Evolutionary conservation across 176 grass and related monocot genomes (phyloP).

Genomic region (Bothriochloa decipiens): DNA sequence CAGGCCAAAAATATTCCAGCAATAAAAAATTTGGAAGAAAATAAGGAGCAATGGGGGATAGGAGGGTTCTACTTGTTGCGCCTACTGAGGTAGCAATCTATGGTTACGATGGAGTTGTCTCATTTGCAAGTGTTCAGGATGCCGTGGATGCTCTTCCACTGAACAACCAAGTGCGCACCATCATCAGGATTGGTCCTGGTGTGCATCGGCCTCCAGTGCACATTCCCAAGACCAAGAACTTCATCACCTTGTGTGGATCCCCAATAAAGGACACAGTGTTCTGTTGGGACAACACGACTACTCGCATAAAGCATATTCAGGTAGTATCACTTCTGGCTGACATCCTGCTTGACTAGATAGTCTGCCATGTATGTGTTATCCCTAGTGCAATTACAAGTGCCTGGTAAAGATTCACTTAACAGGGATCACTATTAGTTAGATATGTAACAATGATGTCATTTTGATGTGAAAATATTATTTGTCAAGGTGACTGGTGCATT

Average conservation of each 20-base stretch:
- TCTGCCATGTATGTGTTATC: constrained; percentile 8
- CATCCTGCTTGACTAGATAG: constrained; percentile 18
- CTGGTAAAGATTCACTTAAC: not conserved
- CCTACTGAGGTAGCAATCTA: not conserved
- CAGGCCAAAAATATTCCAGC: not conserved
- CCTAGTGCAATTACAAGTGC: not conserved
- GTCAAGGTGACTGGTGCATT: not conserved
- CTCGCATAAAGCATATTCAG: constrained; percentile 59
- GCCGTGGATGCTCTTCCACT: constrained; percentile 59
- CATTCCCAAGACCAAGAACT: constrained; percentile 65
- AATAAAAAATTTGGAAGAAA: constrained; percentile 1
- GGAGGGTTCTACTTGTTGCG: not conserved
- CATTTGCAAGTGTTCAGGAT: constrained; percentile 43
- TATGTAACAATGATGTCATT: not conserved
- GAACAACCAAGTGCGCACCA: constrained; percentile 44
- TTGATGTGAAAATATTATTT: not conserved
- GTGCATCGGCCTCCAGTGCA: constrained; percentile 51
- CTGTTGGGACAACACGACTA: constrained; percentile 55
- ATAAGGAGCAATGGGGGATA: constrained; percentile 11
- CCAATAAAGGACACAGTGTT: constrained; percentile 49
- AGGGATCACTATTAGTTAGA: not conserved
- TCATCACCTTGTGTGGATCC: constrained; percentile 53
- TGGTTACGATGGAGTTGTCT: constrained; percentile 11
- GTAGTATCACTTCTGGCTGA: constrained; percentile 7
- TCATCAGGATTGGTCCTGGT: constrained; percentile 54